Base-by-base conservation (phyloP, 2,329 filamentous ascomycete genomes). In the Epichloe scottii region DNA sequence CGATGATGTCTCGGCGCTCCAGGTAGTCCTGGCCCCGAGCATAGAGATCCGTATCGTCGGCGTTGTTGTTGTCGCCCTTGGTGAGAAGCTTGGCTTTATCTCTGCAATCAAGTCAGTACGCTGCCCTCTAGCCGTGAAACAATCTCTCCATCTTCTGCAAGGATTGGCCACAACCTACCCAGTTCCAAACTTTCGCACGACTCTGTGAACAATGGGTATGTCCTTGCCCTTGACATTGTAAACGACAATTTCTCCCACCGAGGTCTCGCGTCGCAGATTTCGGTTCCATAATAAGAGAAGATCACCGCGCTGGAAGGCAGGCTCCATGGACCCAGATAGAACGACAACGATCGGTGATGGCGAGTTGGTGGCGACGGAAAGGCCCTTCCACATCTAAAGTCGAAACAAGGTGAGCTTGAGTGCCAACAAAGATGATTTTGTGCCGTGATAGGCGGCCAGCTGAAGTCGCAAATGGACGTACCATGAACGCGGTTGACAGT, bases 1-100 rank as follows among this genome's bases (percentile, higher is more conserved):
- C 93, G 52, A 98, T 88, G 51, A 98, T 90, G 64, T 97, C 91
- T 63, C 85, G 79, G 53, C 93, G 80, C 65, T 86, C 83, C 44
- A 98, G 76, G 66, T 88, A 95, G 63, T 88, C 87, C 70, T 98
- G 91, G 17, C 86, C 88, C 39, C 75, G 74, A 3, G 93, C 90
- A 66, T 95, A 95, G 12, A 71, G 58, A 65, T 96, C 90, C 15
- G 89, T 95, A 66, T 98, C 93, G 67, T 97, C 91, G 41, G 88
- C 87, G 7, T 81, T 70, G 66, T 98, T 98, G 75, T 97, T 98
- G 71, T 98, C 93, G 58, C 93, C 93, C 71, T 98, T 98, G 35
- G 93, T 98, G 51, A 98, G 79, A 19, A 98, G 79, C 63, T 88
- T 74, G n/a, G 80, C 79, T 48, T 74, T 67, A 8, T 73, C 68